phyloP scores from a whole-genome alignment of 495 filamentous ascomycete species.

The Podospora pseudocomata region DNA sequence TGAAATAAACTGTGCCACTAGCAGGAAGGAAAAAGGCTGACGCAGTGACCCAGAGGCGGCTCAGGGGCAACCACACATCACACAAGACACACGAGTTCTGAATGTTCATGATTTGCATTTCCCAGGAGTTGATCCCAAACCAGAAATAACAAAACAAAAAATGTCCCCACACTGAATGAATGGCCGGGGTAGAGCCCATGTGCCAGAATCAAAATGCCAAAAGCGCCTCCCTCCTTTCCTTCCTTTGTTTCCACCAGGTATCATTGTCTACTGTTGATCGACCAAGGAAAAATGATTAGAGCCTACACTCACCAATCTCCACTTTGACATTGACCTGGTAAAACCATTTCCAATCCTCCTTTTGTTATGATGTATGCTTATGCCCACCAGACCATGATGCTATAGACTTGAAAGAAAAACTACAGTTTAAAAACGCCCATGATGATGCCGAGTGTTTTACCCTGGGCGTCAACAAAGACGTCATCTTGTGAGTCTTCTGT shows the following conservation, averaged over 20 bases:
- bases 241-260: conserved; percentile 12
- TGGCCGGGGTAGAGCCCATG: conserved; percentile 16
- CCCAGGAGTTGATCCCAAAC: conserved; percentile 16
- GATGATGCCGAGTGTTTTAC: conserved; percentile 2
- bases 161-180: conserved; percentile 4
- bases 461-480: conserved; percentile 34
- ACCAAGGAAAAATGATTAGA: background rate
- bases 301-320: background rate
- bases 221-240: conserved; percentile 9
- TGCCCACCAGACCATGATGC: background rate
- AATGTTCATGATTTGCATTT: conserved; percentile 5
- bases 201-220: conserved; percentile 14
- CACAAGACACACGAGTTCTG: background rate
- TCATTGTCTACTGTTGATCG: conserved; percentile 10
- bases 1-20: too few relatives aligned
- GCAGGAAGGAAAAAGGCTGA: too few relatives aligned
- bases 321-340: conserved; percentile 7
- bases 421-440: background rate
- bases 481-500: conserved; percentile 31
- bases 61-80: background rate
- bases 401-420: conserved; percentile 4
- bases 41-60: too few relatives aligned
- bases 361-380: background rate
- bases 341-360: background rate
- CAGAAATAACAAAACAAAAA: conserved; percentile 3